Evolutionary conservation across 202 grass and related monocot species (phyloP), one percentile per base, ranked within the genome.

Genomic region (Panicum hallii): DNA sequence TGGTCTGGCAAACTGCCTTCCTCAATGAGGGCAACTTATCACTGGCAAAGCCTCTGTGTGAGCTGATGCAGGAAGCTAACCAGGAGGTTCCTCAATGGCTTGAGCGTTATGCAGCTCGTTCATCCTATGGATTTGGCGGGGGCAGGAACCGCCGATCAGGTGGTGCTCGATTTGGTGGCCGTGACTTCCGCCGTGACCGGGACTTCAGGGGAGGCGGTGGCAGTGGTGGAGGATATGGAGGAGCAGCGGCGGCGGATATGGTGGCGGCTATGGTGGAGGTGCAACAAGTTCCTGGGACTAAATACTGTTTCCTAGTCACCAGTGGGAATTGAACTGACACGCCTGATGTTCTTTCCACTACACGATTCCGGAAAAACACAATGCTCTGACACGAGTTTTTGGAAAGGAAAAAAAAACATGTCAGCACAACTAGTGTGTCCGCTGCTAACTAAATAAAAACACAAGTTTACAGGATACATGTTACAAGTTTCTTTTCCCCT

Each of bases 41-140:
- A 20, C 61, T 99, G 12, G 91, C 97, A 9, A 90, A 80, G 75
- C 38, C 88, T 6, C 79, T 99, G n/a, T 75, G 89, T 13, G 97
- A 99, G 58, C 84, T 99, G 9, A 99, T 99, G 97, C 90, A 94
- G 52, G 97, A 99, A 72, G 70, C 97, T 22, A 96, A 97, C 55
- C 97, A 99, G 86, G 97, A 99, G 90, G 97, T 99, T 16, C 97
- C 97, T 48, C 77, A 63, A 16, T 99, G 97, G 97, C 93, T 99
- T 32, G 87, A 91, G 19, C 82, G 80, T 0, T 96, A 90, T 78
- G 90, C 84, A 44, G 88, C 90, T 20, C 91, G 86, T 76, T 83
- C 91, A 34, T 86, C 83, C 0, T 95, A 82, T 42, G 89, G 87
- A 36, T 88, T 88, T 58, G 93, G 96, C 8, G 93, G 95, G 0